Evolutionary conservation across 164 flowering plant species (phyloP).

Genomic region (Cinnamomum micranthum): DNA sequence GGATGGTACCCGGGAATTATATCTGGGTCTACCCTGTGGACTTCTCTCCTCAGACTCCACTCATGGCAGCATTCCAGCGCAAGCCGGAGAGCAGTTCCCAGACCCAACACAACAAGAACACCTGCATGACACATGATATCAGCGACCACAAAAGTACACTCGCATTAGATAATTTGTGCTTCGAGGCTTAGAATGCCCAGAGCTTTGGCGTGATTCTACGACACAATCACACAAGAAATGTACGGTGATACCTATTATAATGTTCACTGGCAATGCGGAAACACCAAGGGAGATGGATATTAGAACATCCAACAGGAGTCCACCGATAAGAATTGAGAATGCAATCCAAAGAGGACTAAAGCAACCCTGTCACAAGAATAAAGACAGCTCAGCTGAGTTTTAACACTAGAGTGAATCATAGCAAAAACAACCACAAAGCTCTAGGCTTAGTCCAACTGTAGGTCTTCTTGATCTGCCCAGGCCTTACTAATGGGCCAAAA

Average conservation of each 20-base stretch:
- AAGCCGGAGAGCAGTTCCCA: slow-evolving; percentile 74
- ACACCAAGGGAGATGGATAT: slow-evolving; percentile 81
- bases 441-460: neutral
- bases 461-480: neutral
- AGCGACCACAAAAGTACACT: neutral
- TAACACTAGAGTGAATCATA: neutral
- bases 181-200: neutral
- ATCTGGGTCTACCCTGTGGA: slow-evolving; percentile 48
- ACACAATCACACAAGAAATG: neutral
- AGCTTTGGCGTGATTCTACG: no score
- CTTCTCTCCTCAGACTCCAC: slow-evolving; percentile 55
- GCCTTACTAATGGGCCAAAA: neutral
- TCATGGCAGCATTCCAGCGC: slow-evolving; percentile 70
- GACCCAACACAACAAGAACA: slow-evolving; percentile 72
- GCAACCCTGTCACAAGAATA: slow-evolving; percentile 40
- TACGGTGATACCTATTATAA: slow-evolving; percentile 55
- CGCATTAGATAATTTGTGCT: neutral
- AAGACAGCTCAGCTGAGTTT: neutral
- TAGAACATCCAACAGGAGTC: slow-evolving; percentile 67
- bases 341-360: slow-evolving; percentile 82
- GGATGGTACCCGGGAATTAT: slow-evolving; percentile 33
- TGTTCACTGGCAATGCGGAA: slow-evolving; percentile 78
- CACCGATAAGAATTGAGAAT: slow-evolving; percentile 75
- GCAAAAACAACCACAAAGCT: neutral
- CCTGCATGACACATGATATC: slow-evolving; percentile 35